These are phyloP conservation scores for Helianthus annuus DNA, from an alignment of 129 eudicot genomes.

Conservation along the genomic window HanXRQr2.0-SUNRISE NC_035442.2:133274169-133274668, in stretches of 20 bases:
- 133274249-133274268: too few relatives aligned
- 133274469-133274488: not conserved
- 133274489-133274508: not conserved
- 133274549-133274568: conserved; percentile 70
- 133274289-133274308: too few relatives aligned
- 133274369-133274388: conserved; percentile 58
- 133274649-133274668: not conserved
- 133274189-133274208: too few relatives aligned
- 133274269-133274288: too few relatives aligned
- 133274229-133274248: too few relatives aligned
- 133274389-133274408: conserved; percentile 76
- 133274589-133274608: conserved; percentile 62
- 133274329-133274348: not conserved
- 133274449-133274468: not conserved
- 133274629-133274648: not conserved
- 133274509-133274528: conserved; percentile 46
- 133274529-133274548: conserved; percentile 53
- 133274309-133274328: too few relatives aligned
- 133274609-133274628: not conserved
- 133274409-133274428: conserved; percentile 54
- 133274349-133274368: conserved; percentile 57
- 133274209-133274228: too few relatives aligned
- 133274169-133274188: too few relatives aligned
- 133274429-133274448: not conserved
- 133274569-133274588: conserved; percentile 72